Evolutionary conservation across 208 protist species (phyloP).

Genomic region (Wallacemonas sp.): DNA sequence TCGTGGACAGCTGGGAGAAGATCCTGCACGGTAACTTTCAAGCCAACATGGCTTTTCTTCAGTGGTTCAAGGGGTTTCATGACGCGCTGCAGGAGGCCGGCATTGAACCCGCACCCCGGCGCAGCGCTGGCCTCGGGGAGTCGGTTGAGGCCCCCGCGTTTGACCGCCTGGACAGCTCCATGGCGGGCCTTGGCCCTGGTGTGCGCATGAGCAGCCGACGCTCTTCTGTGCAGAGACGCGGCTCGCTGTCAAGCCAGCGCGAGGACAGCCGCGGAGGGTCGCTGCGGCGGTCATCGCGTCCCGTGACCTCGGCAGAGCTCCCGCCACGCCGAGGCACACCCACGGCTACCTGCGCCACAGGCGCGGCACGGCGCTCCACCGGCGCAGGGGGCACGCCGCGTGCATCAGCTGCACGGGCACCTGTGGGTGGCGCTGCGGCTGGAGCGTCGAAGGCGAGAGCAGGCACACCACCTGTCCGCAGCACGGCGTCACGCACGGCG

Average conservation of each 20-base stretch:
- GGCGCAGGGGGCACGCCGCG: background rate
- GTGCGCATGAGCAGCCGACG: background rate
- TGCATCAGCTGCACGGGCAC: no score
- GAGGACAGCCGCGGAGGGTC: slow-evolving; percentile 2
- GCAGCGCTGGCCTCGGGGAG: background rate
- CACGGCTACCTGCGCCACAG: background rate
- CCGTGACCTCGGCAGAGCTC: background rate
- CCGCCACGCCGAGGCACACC: no score
- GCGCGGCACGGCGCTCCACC: background rate
- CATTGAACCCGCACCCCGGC: slow-evolving; percentile 38
- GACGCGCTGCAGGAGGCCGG: slow-evolving; percentile 39
- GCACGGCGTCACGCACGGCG: background rate
- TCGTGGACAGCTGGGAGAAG: slow-evolving; percentile 84
- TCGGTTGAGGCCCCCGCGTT: slow-evolving; percentile 1
- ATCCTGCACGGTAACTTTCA: slow-evolving; percentile 96
- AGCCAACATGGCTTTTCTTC: slow-evolving; percentile 96
- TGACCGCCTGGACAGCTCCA: slow-evolving; percentile 13
- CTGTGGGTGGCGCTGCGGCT: no score
- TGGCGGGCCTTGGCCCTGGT: background rate
- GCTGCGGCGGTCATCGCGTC: slow-evolving; percentile 8
- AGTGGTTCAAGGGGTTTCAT: slow-evolving; percentile 94
- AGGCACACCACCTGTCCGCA: no score
- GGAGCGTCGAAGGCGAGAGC: no score
- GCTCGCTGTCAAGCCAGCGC: background rate
- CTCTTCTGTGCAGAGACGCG: background rate